Percentiles rank a stretch among this genome's conserved stretches.
These are phyloP conservation scores for Phytophthora lateralis DNA, from an alignment of 352 stramenopile species.

Conservation along the genomic window DNA sequence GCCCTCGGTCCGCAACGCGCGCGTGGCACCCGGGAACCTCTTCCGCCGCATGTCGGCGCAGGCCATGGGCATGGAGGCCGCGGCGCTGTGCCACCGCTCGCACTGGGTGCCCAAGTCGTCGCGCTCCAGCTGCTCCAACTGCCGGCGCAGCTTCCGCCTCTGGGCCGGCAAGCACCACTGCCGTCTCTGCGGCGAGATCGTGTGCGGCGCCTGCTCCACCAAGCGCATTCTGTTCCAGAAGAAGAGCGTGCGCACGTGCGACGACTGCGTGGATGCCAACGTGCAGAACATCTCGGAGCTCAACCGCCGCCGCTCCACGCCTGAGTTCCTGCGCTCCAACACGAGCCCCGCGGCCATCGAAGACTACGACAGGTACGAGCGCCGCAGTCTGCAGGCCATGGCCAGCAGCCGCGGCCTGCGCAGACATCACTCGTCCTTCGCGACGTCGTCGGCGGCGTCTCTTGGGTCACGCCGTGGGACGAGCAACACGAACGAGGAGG, in stretches of 20 bases:
- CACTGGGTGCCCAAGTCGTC: constrained; percentile 82
- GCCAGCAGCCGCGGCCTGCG: constrained; percentile 18
- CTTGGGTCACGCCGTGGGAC: constrained; percentile 1
- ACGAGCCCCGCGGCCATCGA: constrained; percentile 22
- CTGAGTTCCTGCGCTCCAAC: constrained; percentile 33
- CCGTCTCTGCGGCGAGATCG: constrained; percentile 78
- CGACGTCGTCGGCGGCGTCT: not conserved
- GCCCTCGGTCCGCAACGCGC: constrained; percentile 15
- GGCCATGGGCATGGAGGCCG: constrained; percentile 66
- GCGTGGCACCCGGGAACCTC: constrained; percentile 29
- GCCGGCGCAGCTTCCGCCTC: constrained; percentile 61
- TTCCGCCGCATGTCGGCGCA: constrained; percentile 70
- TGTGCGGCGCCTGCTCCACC: constrained; percentile 74
- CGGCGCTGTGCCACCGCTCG: constrained; percentile 73
- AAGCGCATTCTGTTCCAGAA: constrained; percentile 75
- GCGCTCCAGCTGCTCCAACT: constrained; percentile 68
- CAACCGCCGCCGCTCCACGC: constrained; percentile 49
- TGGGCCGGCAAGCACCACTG: constrained; percentile 80
- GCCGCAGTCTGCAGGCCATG: constrained; percentile 29
- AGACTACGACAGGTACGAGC: constrained; percentile 22
- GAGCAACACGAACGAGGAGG: not conserved
- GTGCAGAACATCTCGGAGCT: constrained; percentile 49
- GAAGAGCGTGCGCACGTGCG: constrained; percentile 77
- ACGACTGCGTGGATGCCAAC: constrained; percentile 75
- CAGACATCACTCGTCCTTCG: constrained; percentile 20